Base-by-base conservation (phyloP, 1,284 basidiomycete genomes). In the Ceratobasidium sp. region DNA sequence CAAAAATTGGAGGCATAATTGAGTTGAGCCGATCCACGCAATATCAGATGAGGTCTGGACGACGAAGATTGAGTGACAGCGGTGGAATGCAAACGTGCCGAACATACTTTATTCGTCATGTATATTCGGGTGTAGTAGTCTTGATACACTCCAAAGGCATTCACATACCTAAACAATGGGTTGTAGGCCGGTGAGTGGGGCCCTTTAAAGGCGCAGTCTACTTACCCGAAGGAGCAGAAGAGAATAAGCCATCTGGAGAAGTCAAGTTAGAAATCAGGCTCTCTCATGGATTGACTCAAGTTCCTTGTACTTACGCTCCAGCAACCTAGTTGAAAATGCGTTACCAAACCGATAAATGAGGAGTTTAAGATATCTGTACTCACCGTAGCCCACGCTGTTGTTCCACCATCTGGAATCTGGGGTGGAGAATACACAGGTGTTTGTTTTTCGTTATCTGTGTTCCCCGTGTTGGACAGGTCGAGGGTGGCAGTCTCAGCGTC, bases 221-320 rank as follows among this genome's bases (percentile, higher is more conserved):
- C n/a, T n/a, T n/a, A 64, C 60, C 60, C 60, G 27, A 64, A 64
- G 8, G 60, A 53, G 41, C 60, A 64, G 39, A 64, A 64, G 14
- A 64, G 49, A 64, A 64, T 54, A 14, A 64, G 39, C 60, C 60
- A 64, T 36, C 60, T 64, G 36, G 14, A 7, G 29, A n/a, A 11
- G 6, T 13, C 25, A 8, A 11, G 27, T 64, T 23, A 64, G 60
- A 5, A 14, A 50, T 46, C 7, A 6, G 19, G n/a, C n/a, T n/a
- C n/a, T n/a, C n/a, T n/a, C n/a, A n/a, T n/a, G n/a, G n/a, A n/a
- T n/a, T 23, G 5, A 27, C 14, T 30, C 14, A 21, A 53, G n/a
- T 3, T 4, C 39, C 19, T 30, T n/a, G 14, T 23, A 64, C 60
- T 64, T 29, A 64, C 60, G 60, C 49, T 42, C 60, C 60, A 54